Percentiles rank a stretch among this genome's conserved stretches.
phyloP scores from a whole-genome alignment of 139 green algal species.

The Picochlorum sp. region DNA sequence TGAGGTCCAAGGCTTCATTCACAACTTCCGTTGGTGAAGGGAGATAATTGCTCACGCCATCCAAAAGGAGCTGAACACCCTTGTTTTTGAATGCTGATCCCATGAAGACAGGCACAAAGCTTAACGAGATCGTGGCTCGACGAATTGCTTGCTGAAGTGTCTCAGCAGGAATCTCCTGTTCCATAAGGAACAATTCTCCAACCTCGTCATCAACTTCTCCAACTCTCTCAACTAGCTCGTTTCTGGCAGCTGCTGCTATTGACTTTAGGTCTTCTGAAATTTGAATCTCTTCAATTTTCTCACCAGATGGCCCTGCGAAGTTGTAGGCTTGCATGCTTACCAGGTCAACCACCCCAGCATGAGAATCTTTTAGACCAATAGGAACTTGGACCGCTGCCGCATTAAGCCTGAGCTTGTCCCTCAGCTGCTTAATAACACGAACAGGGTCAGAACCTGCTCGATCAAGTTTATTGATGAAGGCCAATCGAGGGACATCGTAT shows the following conservation, averaged over 20 bases:
- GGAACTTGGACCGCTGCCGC: slow-evolving; percentile 81
- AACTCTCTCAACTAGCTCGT: slow-evolving; percentile 64
- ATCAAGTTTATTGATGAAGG: slow-evolving; percentile 95
- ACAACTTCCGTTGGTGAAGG: slow-evolving; percentile 58
- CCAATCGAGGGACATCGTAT: slow-evolving; percentile 82
- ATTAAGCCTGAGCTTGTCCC: slow-evolving; percentile 82
- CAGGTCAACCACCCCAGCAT: slow-evolving; percentile 87
- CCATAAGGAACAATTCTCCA: slow-evolving; percentile 81
- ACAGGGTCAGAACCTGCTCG: slow-evolving; percentile 72
- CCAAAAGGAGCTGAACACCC: slow-evolving; percentile 66
- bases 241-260: slow-evolving; percentile 23
- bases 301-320: slow-evolving; percentile 55
- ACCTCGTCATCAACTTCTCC: slow-evolving; percentile 84
- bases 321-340: slow-evolving; percentile 42
- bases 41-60: slow-evolving; percentile 88
- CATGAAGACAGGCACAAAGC: slow-evolving; percentile 93
- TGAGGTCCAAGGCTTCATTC: slow-evolving; percentile 68
- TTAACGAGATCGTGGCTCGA: slow-evolving; percentile 38
- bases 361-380: slow-evolving; percentile 85
- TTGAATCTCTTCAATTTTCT: slow-evolving; percentile 43
- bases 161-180: slow-evolving; percentile 54
- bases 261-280: slow-evolving; percentile 55
- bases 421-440: slow-evolving; percentile 64
- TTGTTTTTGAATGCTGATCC: slow-evolving; percentile 63
- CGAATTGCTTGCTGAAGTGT: slow-evolving; percentile 64